These are phyloP conservation scores for Russula vinacea DNA, from an alignment of 768 basidiomycete species.

Conservation along the genomic window DNA sequence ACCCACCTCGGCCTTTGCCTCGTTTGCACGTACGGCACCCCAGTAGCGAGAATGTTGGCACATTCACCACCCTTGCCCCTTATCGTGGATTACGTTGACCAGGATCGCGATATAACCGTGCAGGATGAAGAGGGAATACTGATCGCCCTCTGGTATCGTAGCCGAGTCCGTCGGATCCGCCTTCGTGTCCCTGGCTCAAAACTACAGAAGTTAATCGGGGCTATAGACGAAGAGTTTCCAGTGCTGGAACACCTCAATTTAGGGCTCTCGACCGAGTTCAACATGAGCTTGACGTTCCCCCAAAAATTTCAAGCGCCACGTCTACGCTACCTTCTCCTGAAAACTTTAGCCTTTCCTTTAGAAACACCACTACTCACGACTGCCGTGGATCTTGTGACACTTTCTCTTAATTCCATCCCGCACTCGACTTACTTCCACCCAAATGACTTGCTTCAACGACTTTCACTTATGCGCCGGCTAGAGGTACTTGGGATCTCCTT, in stretches of 20 bases:
- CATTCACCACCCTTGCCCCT: slow-evolving; percentile 4
- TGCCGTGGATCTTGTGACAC: not conserved
- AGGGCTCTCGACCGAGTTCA: not conserved
- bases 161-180: not conserved
- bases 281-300: not conserved
- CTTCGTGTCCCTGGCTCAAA: not conserved
- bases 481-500: not conserved
- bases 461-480: slow-evolving; percentile 6
- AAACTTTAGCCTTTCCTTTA: not conserved
- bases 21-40: not conserved
- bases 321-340: not conserved
- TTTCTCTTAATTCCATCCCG: not conserved
- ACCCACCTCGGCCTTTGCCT: not conserved
- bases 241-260: not conserved
- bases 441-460: not conserved
- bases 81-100: not conserved
- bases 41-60: slow-evolving; percentile 3
- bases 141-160: not conserved
- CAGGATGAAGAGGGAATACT: not conserved
- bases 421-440: not conserved
- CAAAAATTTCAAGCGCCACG: not conserved
- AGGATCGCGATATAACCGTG: not conserved
- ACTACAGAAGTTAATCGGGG: not conserved
- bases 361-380: not conserved
- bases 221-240: not conserved